Evolutionary conservation across 768 basidiomycete species (phyloP).

Genomic region (Phylloporus arenicola): DNA sequence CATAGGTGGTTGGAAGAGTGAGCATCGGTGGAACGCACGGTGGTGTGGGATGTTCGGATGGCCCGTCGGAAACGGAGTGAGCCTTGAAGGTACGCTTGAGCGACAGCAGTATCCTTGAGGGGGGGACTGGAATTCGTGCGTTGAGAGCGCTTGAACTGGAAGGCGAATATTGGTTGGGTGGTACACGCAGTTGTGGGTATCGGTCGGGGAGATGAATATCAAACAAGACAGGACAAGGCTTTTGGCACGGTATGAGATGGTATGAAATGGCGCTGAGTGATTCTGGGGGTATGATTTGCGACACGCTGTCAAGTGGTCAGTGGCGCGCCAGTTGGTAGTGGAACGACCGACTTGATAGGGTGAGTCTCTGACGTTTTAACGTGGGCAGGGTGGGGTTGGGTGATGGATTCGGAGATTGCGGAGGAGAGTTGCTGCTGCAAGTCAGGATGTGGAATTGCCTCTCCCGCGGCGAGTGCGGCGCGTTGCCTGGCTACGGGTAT

Average conservation of each 20-base stretch:
- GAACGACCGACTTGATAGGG: constrained; percentile 69
- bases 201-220: constrained; percentile 32
- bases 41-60: background rate
- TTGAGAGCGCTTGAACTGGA: constrained; percentile 14
- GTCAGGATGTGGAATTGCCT: constrained; percentile 15
- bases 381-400: constrained; percentile 2
- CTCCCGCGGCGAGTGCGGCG: constrained; percentile 18
- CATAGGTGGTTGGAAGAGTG: constrained; percentile 7
- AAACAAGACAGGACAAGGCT: constrained; percentile 31
- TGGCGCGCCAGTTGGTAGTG: background rate
- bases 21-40: constrained; percentile 10
- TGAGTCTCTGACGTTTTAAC: constrained; percentile 75
- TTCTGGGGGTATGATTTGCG: constrained; percentile 51
- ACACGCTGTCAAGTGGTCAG: constrained; percentile 37
- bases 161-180: constrained; percentile 5
- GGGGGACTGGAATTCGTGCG: constrained; percentile 12
- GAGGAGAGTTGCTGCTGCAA: constrained; percentile 48
- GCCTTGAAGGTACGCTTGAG: constrained; percentile 18
- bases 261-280: constrained; percentile 39
- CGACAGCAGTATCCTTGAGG: constrained; percentile 17
- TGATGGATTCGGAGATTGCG: constrained; percentile 47
- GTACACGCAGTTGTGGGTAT: constrained; percentile 39
- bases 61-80: background rate
- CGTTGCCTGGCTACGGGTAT: constrained; percentile 22
- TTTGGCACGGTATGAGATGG: constrained; percentile 22